phyloP scores from a whole-genome alignment of 768 basidiomycete species.

The Kwoniella mangroviensis region DNA sequence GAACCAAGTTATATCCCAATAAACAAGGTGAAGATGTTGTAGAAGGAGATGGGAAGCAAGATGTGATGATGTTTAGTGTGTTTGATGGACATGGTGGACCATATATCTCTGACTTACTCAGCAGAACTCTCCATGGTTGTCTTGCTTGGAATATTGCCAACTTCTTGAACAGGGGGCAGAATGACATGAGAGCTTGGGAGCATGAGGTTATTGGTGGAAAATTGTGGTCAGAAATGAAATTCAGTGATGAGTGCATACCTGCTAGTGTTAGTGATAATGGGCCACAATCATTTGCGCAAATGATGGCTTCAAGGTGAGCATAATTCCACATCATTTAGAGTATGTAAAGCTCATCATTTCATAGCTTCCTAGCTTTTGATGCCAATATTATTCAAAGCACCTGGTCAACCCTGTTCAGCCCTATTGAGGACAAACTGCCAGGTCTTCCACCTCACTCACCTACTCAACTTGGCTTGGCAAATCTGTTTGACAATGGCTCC shows the following conservation, averaged over 20 bases:
- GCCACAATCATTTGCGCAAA: not conserved
- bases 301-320: constrained; percentile 4
- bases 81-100: constrained; percentile 73
- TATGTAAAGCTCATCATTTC: too few relatives aligned
- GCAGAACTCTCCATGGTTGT: constrained; percentile 78
- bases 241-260: constrained; percentile 2
- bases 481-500: constrained; percentile 79
- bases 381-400: constrained; percentile 76
- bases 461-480: constrained; percentile 65
- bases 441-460: constrained; percentile 17
- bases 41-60: constrained; percentile 42
- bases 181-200: not conserved
- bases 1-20: constrained; percentile 2
- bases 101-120: constrained; percentile 78
- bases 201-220: not conserved
- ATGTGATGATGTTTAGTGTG: constrained; percentile 79
- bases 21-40: constrained; percentile 1
- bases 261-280: not conserved
- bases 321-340: not conserved
- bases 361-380: constrained; percentile 79
- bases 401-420: constrained; percentile 64
- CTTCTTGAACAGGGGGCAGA: not conserved
- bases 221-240: not conserved
- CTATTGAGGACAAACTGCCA: not conserved
- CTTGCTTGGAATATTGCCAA: constrained; percentile 71